A percentile compares a stretch with the other conserved stretches of the same genome.
Conservation (phyloP, 352 stramenopile genomes). For the Phytopythium delawarense region DNA sequence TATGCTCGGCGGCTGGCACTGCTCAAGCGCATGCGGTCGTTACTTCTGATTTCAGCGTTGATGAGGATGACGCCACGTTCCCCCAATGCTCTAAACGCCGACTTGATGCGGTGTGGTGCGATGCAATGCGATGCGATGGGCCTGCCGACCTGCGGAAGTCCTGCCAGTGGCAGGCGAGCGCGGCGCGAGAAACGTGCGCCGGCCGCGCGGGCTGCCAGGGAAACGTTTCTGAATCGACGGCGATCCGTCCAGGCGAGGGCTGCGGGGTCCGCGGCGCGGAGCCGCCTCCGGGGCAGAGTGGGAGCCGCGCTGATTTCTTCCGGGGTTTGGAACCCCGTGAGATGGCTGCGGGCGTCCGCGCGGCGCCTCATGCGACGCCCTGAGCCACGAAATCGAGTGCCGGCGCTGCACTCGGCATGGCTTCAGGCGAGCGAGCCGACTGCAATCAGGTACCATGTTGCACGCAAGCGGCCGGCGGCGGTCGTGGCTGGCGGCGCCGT, state of each 20-base stretch:
- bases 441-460: too few relatives aligned
- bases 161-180: neutral
- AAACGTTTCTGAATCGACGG: neutral
- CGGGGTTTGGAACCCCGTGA: conserved; percentile 4
- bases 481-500: too few relatives aligned
- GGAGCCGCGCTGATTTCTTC: conserved; percentile 5
- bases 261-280: neutral
- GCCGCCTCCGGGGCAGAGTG: neutral
- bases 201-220: neutral
- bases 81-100: neutral
- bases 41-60: neutral
- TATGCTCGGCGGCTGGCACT: neutral
- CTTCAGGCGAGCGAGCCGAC: neutral
- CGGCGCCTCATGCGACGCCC: neutral
- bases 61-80: neutral
- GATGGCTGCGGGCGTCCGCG: neutral
- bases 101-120: neutral
- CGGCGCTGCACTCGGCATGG: neutral
- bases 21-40: neutral
- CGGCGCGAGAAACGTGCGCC: neutral
- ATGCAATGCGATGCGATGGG: neutral
- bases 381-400: neutral
- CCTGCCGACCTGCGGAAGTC: neutral
- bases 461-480: too few relatives aligned
- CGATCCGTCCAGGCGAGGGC: conserved; percentile 5